Evolutionary conservation across 345 rosid genomes (phyloP).

Genomic region (Cardamine chenopodiifolia): DNA sequence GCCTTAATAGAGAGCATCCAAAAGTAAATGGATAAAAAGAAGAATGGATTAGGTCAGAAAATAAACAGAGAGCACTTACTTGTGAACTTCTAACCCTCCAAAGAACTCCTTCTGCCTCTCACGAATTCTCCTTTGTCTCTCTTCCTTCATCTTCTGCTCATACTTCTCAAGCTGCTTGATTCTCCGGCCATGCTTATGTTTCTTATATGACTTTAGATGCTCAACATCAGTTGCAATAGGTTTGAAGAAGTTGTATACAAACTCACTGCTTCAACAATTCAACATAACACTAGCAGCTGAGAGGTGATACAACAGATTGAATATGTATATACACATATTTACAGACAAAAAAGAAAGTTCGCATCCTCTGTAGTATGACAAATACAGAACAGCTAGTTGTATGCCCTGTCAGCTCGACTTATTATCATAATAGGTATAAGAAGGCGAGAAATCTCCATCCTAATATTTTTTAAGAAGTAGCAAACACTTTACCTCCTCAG

Average conservation of each 20-base stretch:
- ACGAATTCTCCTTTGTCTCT: conserved; percentile 88
- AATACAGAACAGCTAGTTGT: background rate
- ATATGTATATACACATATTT: background rate
- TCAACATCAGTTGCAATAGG: conserved; percentile 76
- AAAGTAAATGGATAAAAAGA: conserved; percentile 5
- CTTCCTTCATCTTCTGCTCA: conserved; percentile 95
- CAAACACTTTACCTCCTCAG: conserved; percentile 62
- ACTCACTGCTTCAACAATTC: conserved; percentile 58
- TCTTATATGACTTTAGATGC: conserved; percentile 71
- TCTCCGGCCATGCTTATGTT: conserved; percentile 92
- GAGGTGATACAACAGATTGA: background rate
- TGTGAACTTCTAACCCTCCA: conserved; percentile 86
- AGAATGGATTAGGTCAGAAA: background rate
- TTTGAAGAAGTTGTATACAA: conserved; percentile 76
- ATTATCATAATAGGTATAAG: background rate
- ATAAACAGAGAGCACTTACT: conserved; percentile 48
- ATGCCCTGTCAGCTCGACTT: background rate
- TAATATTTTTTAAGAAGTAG: background rate
- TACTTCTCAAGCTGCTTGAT: conserved; percentile 78
- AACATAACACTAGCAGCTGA: conserved; percentile 22
- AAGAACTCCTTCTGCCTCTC: conserved; percentile 97
- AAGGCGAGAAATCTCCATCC: background rate
- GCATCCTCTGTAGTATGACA: background rate
- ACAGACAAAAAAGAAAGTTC: background rate
- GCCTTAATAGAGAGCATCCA: background rate